These are phyloP conservation scores for Paracoccidioides lutzii DNA, from an alignment of 2,329 filamentous ascomycete species.

Conservation along the genomic window DNA sequence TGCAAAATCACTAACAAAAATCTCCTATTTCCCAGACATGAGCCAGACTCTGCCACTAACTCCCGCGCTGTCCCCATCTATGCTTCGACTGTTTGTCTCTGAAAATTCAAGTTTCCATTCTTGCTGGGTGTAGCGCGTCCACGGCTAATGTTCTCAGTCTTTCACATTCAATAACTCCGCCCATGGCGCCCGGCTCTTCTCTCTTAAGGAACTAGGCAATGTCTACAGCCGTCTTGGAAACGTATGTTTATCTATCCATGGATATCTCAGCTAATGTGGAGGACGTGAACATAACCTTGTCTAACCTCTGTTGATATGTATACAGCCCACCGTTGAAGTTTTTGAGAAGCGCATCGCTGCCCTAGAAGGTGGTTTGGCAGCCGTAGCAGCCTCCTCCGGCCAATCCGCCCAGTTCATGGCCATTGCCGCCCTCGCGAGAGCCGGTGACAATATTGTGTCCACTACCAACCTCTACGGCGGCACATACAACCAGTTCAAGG, in stretches of 20 bases:
- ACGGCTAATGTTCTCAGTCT: slow-evolving; percentile 43
- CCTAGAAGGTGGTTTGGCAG: slow-evolving; percentile 80
- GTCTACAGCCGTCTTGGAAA: slow-evolving; percentile 98
- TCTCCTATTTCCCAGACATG: slow-evolving; percentile 45
- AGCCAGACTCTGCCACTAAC: slow-evolving; percentile 68
- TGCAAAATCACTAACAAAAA: background rate
- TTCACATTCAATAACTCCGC: slow-evolving; percentile 92
- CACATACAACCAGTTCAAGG: slow-evolving; percentile 96
- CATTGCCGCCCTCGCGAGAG: slow-evolving; percentile 67
- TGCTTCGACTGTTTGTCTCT: slow-evolving; percentile 55
- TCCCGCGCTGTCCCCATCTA: slow-evolving; percentile 92
- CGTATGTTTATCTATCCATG: slow-evolving; percentile 36
- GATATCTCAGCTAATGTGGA: background rate
- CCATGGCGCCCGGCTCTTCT: slow-evolving; percentile 87
- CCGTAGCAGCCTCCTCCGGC: slow-evolving; percentile 71
- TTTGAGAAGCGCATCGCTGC: slow-evolving; percentile 96
- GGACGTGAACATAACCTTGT: background rate
- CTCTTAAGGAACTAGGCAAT: slow-evolving; percentile 93
- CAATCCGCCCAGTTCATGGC: slow-evolving; percentile 89
- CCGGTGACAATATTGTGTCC: slow-evolving; percentile 85
- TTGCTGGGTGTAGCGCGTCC: background rate
- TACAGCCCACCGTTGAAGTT: slow-evolving; percentile 77
- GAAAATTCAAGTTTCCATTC: background rate
- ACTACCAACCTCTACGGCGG: slow-evolving; percentile 87
- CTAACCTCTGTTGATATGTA: background rate